Conservation (phyloP, 176 grass and related monocot species). For the Rhipidocladum racemiflorum region DNA sequence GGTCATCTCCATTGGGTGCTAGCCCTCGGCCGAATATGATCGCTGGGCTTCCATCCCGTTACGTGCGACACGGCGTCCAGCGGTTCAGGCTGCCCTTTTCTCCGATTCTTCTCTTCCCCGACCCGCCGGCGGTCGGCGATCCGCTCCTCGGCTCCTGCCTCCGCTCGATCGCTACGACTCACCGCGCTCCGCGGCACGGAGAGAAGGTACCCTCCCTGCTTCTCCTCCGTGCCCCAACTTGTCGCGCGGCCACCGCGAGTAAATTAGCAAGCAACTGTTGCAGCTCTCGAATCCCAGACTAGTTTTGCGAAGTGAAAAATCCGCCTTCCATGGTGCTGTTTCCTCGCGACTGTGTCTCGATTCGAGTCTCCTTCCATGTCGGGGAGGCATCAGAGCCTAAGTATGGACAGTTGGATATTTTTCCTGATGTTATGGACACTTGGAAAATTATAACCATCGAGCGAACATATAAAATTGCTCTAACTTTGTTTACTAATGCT, state of each 20-base stretch:
- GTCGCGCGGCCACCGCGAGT: neutral
- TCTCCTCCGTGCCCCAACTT: neutral
- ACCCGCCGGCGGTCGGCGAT: neutral
- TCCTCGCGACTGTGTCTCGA: neutral
- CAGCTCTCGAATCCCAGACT: neutral
- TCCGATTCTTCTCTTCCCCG: neutral
- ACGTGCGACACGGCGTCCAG: neutral
- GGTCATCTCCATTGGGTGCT: neutral
- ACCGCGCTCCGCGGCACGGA: neutral
- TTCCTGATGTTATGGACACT: neutral
- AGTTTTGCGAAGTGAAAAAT: neutral
- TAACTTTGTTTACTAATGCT: neutral
- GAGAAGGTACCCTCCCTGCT: slow-evolving; percentile 21
- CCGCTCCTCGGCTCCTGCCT: neutral
- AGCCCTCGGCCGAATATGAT: neutral
- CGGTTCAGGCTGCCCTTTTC: neutral
- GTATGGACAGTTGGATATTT: neutral
- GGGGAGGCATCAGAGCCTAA: neutral
- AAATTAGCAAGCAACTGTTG: neutral
- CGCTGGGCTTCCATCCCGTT: neutral
- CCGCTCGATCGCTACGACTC: neutral
- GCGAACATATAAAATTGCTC: neutral
- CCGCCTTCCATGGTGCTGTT: neutral
- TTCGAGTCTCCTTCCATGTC: neutral
- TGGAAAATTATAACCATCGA: neutral